Evolutionary conservation across 202 grass and related monocot species (phyloP).

Genomic region (Saccharum hybrid): DNA sequence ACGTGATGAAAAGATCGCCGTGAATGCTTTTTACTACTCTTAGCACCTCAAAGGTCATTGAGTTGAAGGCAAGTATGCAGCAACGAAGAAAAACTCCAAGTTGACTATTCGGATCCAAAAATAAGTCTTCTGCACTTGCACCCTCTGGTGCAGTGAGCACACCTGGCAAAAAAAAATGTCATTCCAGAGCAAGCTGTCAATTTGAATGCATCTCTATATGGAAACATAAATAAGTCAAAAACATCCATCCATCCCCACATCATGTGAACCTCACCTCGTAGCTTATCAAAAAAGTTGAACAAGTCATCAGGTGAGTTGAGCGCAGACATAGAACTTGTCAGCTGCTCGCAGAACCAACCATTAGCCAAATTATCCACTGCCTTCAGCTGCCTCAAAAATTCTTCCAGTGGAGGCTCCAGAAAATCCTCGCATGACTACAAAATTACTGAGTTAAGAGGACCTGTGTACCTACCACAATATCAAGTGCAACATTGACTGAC

Average conservation of each 20-base stretch:
- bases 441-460: constrained; percentile 22
- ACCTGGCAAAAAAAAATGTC: constrained; percentile 45
- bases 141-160: constrained; percentile 64
- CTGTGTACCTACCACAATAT: too few species aligned
- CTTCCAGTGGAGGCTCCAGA: constrained; percentile 72
- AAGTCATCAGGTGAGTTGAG: constrained; percentile 83
- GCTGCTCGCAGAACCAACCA: constrained; percentile 69
- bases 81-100: constrained; percentile 91
- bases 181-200: constrained; percentile 19
- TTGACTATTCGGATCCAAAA: constrained; percentile 84
- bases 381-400: constrained; percentile 80
- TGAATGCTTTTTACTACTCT: constrained; percentile 23
- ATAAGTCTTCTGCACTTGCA: constrained; percentile 57
- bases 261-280: constrained; percentile 53
- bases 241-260: not conserved
- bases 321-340: constrained; percentile 56
- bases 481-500: not conserved
- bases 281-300: too few species aligned
- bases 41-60: constrained; percentile 84
- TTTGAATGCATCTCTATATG: not conserved
- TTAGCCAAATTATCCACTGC: constrained; percentile 53
- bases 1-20: not conserved
- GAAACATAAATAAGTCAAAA: not conserved
- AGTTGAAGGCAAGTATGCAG: constrained; percentile 89
- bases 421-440: constrained; percentile 85